Evolutionary conservation across 192 early-diverging fungal species (phyloP).

Genomic region (Backusella tuberculispora): DNA sequence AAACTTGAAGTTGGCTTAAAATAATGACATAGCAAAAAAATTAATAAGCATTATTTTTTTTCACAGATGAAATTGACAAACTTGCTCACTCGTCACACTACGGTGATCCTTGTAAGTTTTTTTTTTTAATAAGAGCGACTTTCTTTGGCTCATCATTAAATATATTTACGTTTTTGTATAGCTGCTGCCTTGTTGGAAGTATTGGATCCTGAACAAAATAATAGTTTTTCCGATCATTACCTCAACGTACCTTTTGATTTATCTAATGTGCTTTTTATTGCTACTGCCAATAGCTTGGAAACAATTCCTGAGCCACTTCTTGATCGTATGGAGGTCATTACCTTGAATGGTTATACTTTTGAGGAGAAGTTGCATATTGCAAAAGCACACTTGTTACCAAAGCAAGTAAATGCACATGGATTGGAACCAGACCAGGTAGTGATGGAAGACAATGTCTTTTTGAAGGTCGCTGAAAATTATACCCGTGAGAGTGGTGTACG

Average conservation of each 20-base stretch:
- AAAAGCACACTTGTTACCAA: slow-evolving; percentile 70
- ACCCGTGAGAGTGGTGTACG: slow-evolving; percentile 86
- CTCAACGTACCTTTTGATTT: slow-evolving; percentile 70
- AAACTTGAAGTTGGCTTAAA: slow-evolving; percentile 7
- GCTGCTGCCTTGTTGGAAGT: slow-evolving; percentile 83
- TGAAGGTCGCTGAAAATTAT: slow-evolving; percentile 71
- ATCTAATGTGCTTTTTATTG: slow-evolving; percentile 77
- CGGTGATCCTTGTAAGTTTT: slow-evolving; percentile 70
- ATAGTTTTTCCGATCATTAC: slow-evolving; percentile 83
- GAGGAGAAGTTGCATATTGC: slow-evolving; percentile 88
- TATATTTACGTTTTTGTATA: background rate
- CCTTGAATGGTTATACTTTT: slow-evolving; percentile 79
- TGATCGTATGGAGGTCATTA: slow-evolving; percentile 87
- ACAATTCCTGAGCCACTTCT: slow-evolving; percentile 80
- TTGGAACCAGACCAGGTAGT: slow-evolving; percentile 50
- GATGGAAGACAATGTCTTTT: slow-evolving; percentile 59
- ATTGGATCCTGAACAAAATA: slow-evolving; percentile 87
- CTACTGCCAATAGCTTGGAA: slow-evolving; percentile 81
- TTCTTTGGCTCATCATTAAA: background rate
- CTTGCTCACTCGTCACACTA: slow-evolving; percentile 60
- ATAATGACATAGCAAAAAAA: background rate
- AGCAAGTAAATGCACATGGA: slow-evolving; percentile 70
- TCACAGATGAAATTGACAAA: slow-evolving; percentile 81
- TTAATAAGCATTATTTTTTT: background rate
- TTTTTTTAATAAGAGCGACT: background rate